Evolutionary conservation across 2,329 filamentous ascomycete genomes (phyloP).

Genomic region (Passalora sequoiae): DNA sequence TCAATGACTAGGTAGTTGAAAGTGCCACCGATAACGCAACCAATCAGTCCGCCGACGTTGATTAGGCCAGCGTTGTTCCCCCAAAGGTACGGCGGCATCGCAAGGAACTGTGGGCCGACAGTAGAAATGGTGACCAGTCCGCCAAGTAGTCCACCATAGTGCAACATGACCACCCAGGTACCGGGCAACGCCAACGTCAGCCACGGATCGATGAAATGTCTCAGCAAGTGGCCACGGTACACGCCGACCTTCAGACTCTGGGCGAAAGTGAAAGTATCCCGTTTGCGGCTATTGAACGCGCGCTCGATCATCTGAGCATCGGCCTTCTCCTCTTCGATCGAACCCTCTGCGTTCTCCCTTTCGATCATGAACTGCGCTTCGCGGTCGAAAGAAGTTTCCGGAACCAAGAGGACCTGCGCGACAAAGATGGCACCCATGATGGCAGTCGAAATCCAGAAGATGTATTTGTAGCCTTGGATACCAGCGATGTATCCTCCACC

Average conservation of each 20-base stretch:
- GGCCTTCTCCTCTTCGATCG: conserved; percentile 21
- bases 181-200: conserved; percentile 37
- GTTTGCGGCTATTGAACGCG: conserved; percentile 11
- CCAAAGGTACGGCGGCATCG: conserved; percentile 40
- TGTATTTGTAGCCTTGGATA: conserved; percentile 33
- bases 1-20: conserved; percentile 38
- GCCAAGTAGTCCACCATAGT: conserved; percentile 41
- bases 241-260: conserved; percentile 35
- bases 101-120: conserved; percentile 36
- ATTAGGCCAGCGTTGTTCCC: conserved; percentile 37
- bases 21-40: conserved; percentile 33
- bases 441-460: conserved; percentile 41
- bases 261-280: conserved; percentile 32
- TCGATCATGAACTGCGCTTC: conserved; percentile 22
- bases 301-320: conserved; percentile 23
- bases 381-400: conserved; percentile 40
- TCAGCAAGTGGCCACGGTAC: conserved; percentile 33
- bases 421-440: conserved; percentile 32
- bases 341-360: conserved; percentile 7
- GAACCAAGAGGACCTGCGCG: conserved; percentile 35
- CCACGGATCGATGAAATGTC: conserved; percentile 37
- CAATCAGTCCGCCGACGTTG: conserved; percentile 37
- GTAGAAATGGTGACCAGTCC: conserved; percentile 38
- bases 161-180: conserved; percentile 39
- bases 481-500: conserved; percentile 40